Percentiles rank a stretch among this genome's conserved stretches.
These are phyloP conservation scores for Tricholoma furcatifolium DNA, from an alignment of 768 basidiomycete species.

Conservation along the genomic window DNA sequence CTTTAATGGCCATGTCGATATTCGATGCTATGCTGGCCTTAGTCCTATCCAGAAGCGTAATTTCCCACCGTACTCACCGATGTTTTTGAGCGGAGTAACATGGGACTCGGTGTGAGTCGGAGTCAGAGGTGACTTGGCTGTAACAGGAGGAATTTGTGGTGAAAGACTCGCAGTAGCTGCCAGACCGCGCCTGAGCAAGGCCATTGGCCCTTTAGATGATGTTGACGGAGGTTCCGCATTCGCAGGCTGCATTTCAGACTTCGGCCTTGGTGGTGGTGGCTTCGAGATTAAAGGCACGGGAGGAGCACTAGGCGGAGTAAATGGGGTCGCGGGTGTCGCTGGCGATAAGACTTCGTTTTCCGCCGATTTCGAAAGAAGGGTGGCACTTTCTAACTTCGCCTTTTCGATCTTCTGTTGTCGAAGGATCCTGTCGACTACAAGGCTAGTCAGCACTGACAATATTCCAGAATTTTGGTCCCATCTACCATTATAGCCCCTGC, in stretches of 20 bases:
- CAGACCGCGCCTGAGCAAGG: constrained; percentile 4
- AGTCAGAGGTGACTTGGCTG: constrained; percentile 10
- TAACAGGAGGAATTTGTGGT: constrained; percentile 14
- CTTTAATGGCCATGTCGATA: constrained; percentile 69
- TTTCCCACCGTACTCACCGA: constrained; percentile 30
- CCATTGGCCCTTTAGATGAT: constrained; percentile 11
- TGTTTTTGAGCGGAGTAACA: constrained; percentile 41
- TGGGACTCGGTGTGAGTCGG: constrained; percentile 15
- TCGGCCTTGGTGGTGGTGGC: constrained; percentile 7
- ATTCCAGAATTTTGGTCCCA: not conserved
- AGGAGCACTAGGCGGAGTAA: constrained; percentile 3
- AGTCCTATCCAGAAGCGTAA: constrained; percentile 1
- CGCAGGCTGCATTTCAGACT: not conserved
- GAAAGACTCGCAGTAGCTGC: constrained; percentile 10
- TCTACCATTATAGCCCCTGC: constrained; percentile 83
- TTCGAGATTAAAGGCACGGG: constrained; percentile 4
- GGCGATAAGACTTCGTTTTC: not conserved
- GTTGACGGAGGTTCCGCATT: constrained; percentile 1
- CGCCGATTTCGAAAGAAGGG: constrained; percentile 25
- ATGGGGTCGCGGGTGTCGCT: constrained; percentile 9
- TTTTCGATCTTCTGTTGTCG: constrained; percentile 73
- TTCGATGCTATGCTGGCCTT: constrained; percentile 46
- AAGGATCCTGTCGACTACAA: constrained; percentile 84
- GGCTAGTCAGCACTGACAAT: not conserved
- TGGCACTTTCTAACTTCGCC: constrained; percentile 32